These are phyloP conservation scores for Pyrus communis DNA, from an alignment of 306 rosid genomes.

Conservation along the genomic window DNA sequence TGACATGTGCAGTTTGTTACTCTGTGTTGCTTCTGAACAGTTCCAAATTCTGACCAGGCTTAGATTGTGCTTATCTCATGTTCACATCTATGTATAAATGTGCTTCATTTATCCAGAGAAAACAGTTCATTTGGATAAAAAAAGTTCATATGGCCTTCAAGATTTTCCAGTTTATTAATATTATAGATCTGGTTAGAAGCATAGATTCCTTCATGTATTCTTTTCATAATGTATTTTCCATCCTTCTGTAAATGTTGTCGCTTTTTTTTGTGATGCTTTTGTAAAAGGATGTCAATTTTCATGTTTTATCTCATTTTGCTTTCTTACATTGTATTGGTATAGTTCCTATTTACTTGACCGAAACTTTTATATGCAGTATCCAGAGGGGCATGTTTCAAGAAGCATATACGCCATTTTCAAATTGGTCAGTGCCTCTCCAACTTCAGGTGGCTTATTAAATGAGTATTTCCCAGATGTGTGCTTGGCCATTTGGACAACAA, in stretches of 20 bases:
- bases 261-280: background rate
- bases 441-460: constrained; percentile 42
- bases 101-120: background rate
- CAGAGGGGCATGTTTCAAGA: constrained; percentile 85
- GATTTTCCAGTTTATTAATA: background rate
- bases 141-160: background rate
- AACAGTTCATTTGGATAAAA: background rate
- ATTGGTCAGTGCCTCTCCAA: constrained; percentile 49
- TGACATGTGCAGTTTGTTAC: background rate
- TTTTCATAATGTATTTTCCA: background rate
- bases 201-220: background rate
- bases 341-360: constrained; percentile 6
- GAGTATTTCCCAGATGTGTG: constrained; percentile 69
- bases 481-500: constrained; percentile 95
- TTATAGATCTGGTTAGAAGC: background rate
- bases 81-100: background rate
- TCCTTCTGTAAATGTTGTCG: background rate
- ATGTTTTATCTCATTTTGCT: background rate
- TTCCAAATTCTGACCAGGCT: background rate
- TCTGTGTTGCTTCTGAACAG: background rate
- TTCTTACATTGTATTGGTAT: background rate
- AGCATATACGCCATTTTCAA: constrained; percentile 81
- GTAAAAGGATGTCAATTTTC: background rate
- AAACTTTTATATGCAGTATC: constrained; percentile 56
- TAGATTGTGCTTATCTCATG: background rate